Base-by-base conservation (phyloP, 176 grass and related monocot species). In the Cenchrus fungigraminus region DNA sequence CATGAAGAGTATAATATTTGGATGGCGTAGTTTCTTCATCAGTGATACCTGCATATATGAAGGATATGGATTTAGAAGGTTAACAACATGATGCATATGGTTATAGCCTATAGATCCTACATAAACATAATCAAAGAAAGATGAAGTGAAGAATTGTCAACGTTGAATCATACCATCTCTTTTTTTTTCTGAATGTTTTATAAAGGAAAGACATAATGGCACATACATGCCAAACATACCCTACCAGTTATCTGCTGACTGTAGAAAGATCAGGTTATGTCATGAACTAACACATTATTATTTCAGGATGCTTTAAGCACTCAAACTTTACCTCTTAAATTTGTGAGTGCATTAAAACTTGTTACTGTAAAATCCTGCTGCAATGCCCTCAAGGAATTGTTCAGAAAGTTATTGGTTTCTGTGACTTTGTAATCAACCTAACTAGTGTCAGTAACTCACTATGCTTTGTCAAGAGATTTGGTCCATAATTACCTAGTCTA, bases 1-100 rank as follows among this genome's bases (percentile, higher is more conserved):
- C 96, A 98, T 98, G 83, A 98, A 98, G 46, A 98, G 91, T 74
- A 98, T 85, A 86, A 91, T 87, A 73, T 98, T 98, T 74, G 96
- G 96, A 92, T 98, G 96, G 2, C 96, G 84, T 73, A 98, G 76
- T 77, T 85, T 95, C 83, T 98, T 98, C 96, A 98, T 95, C 73
- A 98, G 49, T 29, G 93, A 93, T 87, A 98, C 93, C 96, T 98
- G 77, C 51, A 12, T 14, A 68, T 79, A 44, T 57, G 66, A 86
- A 78, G 13, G 14, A 78, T n/a, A 20, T 16, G 8, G 17, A 13
- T 89, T 74, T n/a, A 4, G 28, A 60, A 74, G 47, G n/a, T 52
- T 34, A 25, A 17, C 4, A 53, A 61, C 32, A 50, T 70, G 22
- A 42, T 70, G 32, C 8, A 68, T 37, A 58, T 57, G 47, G 5